Evolutionary conservation across 345 rosid species (phyloP), one percentile per base, ranked within the genome.

Genomic region (Cardamine occulta): DNA sequence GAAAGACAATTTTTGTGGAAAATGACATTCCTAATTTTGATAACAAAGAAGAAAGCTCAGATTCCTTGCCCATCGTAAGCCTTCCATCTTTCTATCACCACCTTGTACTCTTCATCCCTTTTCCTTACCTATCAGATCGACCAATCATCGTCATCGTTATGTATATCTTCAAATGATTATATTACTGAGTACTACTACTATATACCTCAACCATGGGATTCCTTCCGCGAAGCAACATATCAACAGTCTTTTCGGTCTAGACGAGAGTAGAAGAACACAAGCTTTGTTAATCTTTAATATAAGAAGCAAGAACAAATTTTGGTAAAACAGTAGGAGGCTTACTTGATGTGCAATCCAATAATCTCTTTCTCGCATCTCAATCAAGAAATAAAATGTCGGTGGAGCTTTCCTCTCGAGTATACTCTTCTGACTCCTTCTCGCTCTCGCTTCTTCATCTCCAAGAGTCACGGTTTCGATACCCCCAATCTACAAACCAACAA

Each of bases 191-290:
- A 53, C n/a, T 12, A 53, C 19, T 12, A 56, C 26, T 70, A 73
- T 84, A 82, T 84, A 86, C 93, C 93, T 88, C 93, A 63, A 87
- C 91, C 58, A 76, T 73, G 44, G 93, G 91, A 55, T 74, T 85
- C 75, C 78, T 74, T 55, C 89, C 86, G 0, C 79, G 69, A 61
- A 88, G 90, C 80, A 88, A 77, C 87, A 75, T 84, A 75, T 87
- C 93, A 63, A 88, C 86, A 45, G 91, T 86, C 81, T 88, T 88
- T 75, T 88, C 88, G 3, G 91, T 85, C 93, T 87, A 76, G 80
- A 79, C 19, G 39, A 74, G 55, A 18, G 63, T 34, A 28, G 23
- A 21, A 14, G 15, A 58, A 52, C 2, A 59, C n/a, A 6, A 35
- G 48, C 2, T 35, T 54, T 39, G 7, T 68, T 35, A 37, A 44